Evolutionary conservation across 108 stramenopile species (phyloP).

Genomic region (Hondaea fermentalgiana): DNA sequence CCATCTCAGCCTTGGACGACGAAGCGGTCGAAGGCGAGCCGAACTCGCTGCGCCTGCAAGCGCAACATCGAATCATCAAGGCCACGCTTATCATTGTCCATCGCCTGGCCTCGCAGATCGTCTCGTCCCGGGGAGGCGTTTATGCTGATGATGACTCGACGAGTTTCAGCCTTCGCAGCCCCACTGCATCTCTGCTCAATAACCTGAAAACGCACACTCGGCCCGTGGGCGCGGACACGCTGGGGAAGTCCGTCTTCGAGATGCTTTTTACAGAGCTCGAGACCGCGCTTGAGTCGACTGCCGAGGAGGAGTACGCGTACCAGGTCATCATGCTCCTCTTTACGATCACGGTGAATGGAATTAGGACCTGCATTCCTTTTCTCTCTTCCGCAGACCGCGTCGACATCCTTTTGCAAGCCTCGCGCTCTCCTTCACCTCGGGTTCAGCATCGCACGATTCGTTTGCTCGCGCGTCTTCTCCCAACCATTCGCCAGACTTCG

Average conservation of each 20-base stretch:
- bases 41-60: neutral
- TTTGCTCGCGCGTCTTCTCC: neutral
- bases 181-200: neutral
- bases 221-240: neutral
- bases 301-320: slow-evolving; percentile 3
- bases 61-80: neutral
- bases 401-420: neutral
- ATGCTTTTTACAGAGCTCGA: slow-evolving; percentile 11
- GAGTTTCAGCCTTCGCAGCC: neutral
- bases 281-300: neutral
- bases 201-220: neutral
- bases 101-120: neutral
- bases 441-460: neutral
- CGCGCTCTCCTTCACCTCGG: neutral
- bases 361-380: neutral
- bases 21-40: neutral
- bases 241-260: neutral
- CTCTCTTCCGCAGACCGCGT: neutral
- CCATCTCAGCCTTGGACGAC: neutral
- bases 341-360: neutral
- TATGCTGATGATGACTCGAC: neutral
- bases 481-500: neutral
- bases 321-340: neutral
- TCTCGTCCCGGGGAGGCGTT: neutral
- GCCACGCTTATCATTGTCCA: neutral